A percentile compares a stretch with the other conserved stretches of the same genome.
Conservation (phyloP, 2,329 filamentous ascomycete species). For the Verticillium klebahnii region DNA sequence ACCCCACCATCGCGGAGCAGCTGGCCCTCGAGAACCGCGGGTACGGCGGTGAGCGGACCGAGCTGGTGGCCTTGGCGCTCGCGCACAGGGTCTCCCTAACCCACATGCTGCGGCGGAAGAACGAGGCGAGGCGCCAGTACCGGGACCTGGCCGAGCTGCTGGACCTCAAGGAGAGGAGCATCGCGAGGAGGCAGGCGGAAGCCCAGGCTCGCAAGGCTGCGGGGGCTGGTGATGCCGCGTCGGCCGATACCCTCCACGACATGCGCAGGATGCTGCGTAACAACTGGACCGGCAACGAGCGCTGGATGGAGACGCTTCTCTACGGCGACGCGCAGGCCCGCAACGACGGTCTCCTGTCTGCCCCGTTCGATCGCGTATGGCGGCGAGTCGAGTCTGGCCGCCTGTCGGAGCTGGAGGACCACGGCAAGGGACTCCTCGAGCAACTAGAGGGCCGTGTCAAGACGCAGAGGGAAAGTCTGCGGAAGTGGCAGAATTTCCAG, state of each 20-base stretch:
- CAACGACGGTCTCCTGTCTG: conserved; percentile 60
- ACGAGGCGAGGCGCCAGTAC: conserved; percentile 54
- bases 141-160: conserved; percentile 61
- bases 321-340: conserved; percentile 56
- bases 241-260: conserved; percentile 38
- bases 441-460: conserved; percentile 66
- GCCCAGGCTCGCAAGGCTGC: conserved; percentile 35
- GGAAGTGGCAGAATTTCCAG: conserved; percentile 69
- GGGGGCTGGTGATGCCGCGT: conserved; percentile 19
- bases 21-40: conserved; percentile 57
- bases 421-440: conserved; percentile 53
- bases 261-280: conserved; percentile 59
- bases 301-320: conserved; percentile 68
- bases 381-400: conserved; percentile 56
- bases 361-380: conserved; percentile 70
- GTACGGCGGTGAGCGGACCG: conserved; percentile 47
- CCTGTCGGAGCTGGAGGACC: conserved; percentile 51
- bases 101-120: conserved; percentile 54
- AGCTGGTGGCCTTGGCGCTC: conserved; percentile 63
- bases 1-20: conserved; percentile 45
- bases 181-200: conserved; percentile 43
- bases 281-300: conserved; percentile 75
- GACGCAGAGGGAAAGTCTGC: conserved; percentile 62
- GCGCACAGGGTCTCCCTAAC: conserved; percentile 66
- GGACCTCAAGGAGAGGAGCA: conserved; percentile 54